These are phyloP conservation scores for Athelia psychrophila DNA, from an alignment of 1,284 basidiomycete genomes.

Conservation along the genomic window DNA sequence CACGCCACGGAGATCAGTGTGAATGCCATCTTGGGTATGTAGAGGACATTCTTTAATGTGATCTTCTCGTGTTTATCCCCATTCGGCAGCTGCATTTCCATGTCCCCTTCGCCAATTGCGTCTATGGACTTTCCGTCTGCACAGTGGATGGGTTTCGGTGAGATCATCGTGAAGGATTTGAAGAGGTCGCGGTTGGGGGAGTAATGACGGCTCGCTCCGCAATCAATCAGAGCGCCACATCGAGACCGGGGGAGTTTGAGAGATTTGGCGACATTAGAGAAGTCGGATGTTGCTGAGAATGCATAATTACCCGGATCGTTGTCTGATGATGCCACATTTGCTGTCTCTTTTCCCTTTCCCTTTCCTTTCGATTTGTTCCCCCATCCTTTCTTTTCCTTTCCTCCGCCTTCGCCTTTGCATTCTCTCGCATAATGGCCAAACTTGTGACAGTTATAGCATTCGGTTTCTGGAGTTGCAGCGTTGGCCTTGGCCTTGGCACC, in stretches of 20 bases:
- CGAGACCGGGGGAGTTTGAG: too few relatives aligned
- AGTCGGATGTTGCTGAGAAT: too few relatives aligned
- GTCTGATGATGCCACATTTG: too few relatives aligned
- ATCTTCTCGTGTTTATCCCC: conserved; percentile 9
- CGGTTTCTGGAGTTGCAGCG: conserved; percentile 3
- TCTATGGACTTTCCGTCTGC: neutral
- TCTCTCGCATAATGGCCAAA: conserved; percentile 19
- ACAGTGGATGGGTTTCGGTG: neutral
- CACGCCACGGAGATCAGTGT: conserved; percentile 21
- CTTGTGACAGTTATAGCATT: conserved; percentile 21
- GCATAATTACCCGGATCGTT: too few relatives aligned
- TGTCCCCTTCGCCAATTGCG: conserved; percentile 14
- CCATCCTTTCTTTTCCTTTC: conserved; percentile 22
- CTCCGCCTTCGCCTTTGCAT: conserved; percentile 26
- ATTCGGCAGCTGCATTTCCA: conserved; percentile 18
- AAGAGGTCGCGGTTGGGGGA: neutral
- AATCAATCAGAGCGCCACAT: neutral
- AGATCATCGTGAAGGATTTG: neutral
- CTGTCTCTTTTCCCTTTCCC: neutral
- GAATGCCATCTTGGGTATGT: conserved; percentile 17
- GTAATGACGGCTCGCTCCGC: neutral
- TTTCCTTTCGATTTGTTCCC: conserved; percentile 10
- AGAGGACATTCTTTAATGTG: conserved; percentile 17
- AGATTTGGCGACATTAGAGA: too few relatives aligned
- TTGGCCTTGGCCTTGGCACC: neutral